These are phyloP conservation scores for Tricholoma hemisulphureum DNA, from an alignment of 768 basidiomycete genomes.

Conservation along the genomic window DNA sequence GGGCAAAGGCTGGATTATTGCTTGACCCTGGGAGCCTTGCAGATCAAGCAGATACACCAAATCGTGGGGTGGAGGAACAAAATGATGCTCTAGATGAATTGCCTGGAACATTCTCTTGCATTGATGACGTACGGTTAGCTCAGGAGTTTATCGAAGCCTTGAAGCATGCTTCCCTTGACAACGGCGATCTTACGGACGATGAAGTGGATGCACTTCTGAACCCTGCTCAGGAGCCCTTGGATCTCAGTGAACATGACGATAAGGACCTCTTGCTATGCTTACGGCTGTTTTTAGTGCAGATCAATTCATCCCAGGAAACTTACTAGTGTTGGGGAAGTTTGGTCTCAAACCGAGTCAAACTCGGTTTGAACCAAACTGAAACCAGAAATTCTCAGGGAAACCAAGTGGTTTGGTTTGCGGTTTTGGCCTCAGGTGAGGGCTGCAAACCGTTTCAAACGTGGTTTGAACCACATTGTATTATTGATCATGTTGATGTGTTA, in stretches of 20 bases:
- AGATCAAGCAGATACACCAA: background rate
- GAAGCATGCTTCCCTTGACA: slow-evolving; percentile 4
- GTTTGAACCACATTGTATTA: too few species aligned
- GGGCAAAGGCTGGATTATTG: background rate
- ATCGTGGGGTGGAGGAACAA: background rate
- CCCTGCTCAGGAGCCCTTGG: background rate
- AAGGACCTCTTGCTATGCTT: slow-evolving; percentile 6
- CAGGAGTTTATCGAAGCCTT: slow-evolving; percentile 10
- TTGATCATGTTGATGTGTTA: too few species aligned
- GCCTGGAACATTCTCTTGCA: background rate
- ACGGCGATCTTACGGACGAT: slow-evolving; percentile 6
- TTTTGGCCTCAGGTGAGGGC: too few species aligned
- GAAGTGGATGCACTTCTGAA: slow-evolving; percentile 1
- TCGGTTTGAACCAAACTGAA: too few species aligned
- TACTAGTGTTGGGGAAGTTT: too few species aligned
- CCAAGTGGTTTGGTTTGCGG: too few species aligned
- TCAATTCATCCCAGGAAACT: slow-evolving; percentile 4
- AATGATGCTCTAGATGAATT: background rate
- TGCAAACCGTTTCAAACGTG: too few species aligned
- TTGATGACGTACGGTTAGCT: slow-evolving; percentile 6
- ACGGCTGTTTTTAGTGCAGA: slow-evolving; percentile 5
- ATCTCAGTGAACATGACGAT: background rate
- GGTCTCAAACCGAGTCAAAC: too few species aligned
- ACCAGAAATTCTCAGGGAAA: too few species aligned
- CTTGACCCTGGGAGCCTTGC: background rate